A percentile compares a stretch with the other conserved stretches of the same genome.
Evolutionary conservation across 805 yeast genomes (phyloP).

Genomic region (Lachancea lanzarotensis): DNA sequence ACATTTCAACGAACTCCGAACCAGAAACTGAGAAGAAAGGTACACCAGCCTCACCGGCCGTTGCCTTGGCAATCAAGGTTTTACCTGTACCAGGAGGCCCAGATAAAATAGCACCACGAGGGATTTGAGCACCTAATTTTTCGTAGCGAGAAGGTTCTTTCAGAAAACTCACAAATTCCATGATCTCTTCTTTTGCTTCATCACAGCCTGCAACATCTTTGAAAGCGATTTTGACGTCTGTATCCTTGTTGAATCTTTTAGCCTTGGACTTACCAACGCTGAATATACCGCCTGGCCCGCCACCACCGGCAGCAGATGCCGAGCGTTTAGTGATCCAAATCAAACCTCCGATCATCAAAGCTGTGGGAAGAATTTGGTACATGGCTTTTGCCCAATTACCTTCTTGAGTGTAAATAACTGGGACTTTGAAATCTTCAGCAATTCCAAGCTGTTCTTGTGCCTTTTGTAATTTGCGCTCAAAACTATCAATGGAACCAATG

Average conservation of each 20-base stretch:
- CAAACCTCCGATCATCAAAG: constrained; percentile 80
- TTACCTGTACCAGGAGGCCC: constrained; percentile 99
- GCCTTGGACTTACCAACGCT: constrained; percentile 76
- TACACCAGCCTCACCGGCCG: constrained; percentile 95
- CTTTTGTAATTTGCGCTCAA: constrained; percentile 70
- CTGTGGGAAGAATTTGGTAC: constrained; percentile 80
- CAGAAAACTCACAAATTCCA: constrained; percentile 89
- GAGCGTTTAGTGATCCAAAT: constrained; percentile 73
- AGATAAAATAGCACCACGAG: constrained; percentile 88
- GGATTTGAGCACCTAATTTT: constrained; percentile 85
- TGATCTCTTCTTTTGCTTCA: constrained; percentile 89
- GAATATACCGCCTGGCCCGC: constrained; percentile 62
- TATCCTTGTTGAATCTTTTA: constrained; percentile 73
- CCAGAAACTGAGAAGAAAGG: constrained; percentile 90
- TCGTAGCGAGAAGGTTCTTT: constrained; percentile 82
- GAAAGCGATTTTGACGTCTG: constrained; percentile 74
- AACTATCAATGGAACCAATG: constrained; percentile 83
- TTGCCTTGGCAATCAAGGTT: constrained; percentile 85
- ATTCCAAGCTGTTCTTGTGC: constrained; percentile 68
- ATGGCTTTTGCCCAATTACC: constrained; percentile 59
- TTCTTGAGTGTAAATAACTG: constrained; percentile 71
- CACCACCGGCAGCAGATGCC: constrained; percentile 41
- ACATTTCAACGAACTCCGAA: constrained; percentile 95
- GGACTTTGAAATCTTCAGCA: constrained; percentile 60
- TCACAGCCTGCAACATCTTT: constrained; percentile 93